Base-by-base conservation (phyloP, 2,329 filamentous ascomycete genomes). In the Penicillium aurantiogriseum region DNA sequence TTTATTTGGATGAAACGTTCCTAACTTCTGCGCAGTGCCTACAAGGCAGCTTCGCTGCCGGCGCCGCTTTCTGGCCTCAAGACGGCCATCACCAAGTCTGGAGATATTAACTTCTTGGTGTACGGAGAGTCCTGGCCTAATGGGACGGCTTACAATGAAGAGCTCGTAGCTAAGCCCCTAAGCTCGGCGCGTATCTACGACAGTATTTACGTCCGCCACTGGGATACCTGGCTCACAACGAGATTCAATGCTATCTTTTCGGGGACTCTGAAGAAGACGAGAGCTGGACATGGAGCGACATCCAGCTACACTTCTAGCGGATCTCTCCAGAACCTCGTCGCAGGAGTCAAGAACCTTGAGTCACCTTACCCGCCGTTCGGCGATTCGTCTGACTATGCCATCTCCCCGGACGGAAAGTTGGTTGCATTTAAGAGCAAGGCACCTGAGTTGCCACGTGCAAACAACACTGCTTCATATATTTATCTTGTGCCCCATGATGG, bases 401-500 rank as follows among this genome's bases (percentile, higher is more conserved):
- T 79, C 48, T 76, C 76, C 2, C 66, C 74, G 1, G 69, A 78
- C 45, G 76, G 76, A 21, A 67, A 71, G 38, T 72, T 67, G 64
- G 75, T 77, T 45, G 71, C 71, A 7, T 78, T 75, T 64, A 71
- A 76, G 66, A 77, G 74, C 67, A 78, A 77, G 62, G 75, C 75
- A 0, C 72, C 76, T 10, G 74, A 78, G 35, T 56, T 77, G 23
- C 74, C 76, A 9, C 67, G 71, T 35, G 72, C 75, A 39, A 83
- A 89, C 56, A 85, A 89, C 72, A 96, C 91, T 6, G 93, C 92
- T 67, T 88, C 88, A 0, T 89, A 94, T 68, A 82, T 95, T 33
- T 96, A 94, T 74, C 85, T 88, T 46, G 82, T 89, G 4, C 83
- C 86, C 0, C 77, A 92, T 33, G 77, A 80, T 49, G 83, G 81